Percentiles rank a stretch among this genome's conserved stretches.
These are phyloP conservation scores for Antrodiella citrinella DNA, from an alignment of 768 basidiomycete genomes.

Conservation along the genomic window DNA sequence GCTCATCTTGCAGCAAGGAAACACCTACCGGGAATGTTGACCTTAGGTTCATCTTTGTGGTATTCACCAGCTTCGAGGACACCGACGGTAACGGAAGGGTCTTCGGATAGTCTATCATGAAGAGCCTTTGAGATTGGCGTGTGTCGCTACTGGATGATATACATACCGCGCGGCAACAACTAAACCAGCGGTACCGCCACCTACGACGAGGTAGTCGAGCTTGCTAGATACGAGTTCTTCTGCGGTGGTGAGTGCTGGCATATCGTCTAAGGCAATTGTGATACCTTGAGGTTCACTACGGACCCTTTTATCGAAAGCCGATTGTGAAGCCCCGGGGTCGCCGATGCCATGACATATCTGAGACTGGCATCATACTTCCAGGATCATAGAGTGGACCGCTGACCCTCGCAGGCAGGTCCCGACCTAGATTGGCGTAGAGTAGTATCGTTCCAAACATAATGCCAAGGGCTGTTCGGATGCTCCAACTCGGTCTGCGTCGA, in stretches of 20 bases:
- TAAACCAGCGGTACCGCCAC: constrained; percentile 13
- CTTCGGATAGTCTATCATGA: constrained; percentile 17
- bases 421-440: no score
- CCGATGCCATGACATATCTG: no score
- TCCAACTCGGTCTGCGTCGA: no score
- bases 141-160: not conserved
- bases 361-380: no score
- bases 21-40: constrained; percentile 11
- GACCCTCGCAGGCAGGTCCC: no score
- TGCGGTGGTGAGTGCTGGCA: not conserved
- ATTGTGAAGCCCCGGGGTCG: no score
- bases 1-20: not conserved
- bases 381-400: no score
- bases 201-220: constrained; percentile 14
- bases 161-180: constrained; percentile 10
- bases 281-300: not conserved
- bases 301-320: not conserved
- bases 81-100: constrained; percentile 18
- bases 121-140: no score
- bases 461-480: no score
- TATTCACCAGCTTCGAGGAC: constrained; percentile 25
- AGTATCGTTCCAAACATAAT: no score
- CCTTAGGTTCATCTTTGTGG: constrained; percentile 7
- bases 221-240: not conserved
- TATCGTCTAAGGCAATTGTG: not conserved